A percentile compares a stretch with the other conserved stretches of the same genome.
Evolutionary conservation across 768 basidiomycete genomes (phyloP).

Genomic region (Pisolithus tinctorius): DNA sequence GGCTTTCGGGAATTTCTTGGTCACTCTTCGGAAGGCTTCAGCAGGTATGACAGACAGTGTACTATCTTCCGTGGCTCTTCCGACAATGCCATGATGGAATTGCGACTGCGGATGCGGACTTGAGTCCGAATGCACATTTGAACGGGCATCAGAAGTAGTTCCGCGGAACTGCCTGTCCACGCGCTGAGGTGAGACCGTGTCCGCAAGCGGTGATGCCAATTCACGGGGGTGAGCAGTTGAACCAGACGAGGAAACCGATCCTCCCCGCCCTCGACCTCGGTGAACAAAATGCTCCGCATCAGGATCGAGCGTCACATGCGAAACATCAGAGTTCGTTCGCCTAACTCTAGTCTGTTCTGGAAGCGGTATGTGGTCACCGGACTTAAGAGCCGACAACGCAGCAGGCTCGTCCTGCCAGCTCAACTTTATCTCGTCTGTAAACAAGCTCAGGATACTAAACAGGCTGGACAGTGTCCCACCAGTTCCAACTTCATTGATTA

Average conservation of each 20-base stretch:
- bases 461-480: slow-evolving; percentile 94
- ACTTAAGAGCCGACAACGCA: slow-evolving; percentile 18
- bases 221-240: slow-evolving; percentile 59
- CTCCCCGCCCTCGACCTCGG: slow-evolving; percentile 35
- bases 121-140: slow-evolving; percentile 21
- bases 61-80: slow-evolving; percentile 89
- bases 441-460: slow-evolving; percentile 94
- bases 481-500: slow-evolving; percentile 92
- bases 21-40: slow-evolving; percentile 89
- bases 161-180: slow-evolving; percentile 2
- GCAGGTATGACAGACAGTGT: slow-evolving; percentile 99
- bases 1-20: slow-evolving; percentile 95
- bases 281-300: slow-evolving; percentile 11
- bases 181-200: slow-evolving; percentile 6
- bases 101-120: slow-evolving; percentile 18
- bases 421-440: slow-evolving; percentile 90
- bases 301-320: slow-evolving; percentile 44
- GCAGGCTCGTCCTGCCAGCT: slow-evolving; percentile 76
- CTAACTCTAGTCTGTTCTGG: slow-evolving; percentile 21
- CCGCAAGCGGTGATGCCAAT: slow-evolving; percentile 15
- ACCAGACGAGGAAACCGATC: slow-evolving; percentile 58
- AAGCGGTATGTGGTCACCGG: slow-evolving; percentile 14
- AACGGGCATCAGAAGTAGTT: slow-evolving; percentile 13
- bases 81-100: slow-evolving; percentile 68
- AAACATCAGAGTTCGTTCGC: slow-evolving; percentile 59